Base-by-base conservation (phyloP, 768 basidiomycete species). In the Solioccasus polychromus region DNA sequence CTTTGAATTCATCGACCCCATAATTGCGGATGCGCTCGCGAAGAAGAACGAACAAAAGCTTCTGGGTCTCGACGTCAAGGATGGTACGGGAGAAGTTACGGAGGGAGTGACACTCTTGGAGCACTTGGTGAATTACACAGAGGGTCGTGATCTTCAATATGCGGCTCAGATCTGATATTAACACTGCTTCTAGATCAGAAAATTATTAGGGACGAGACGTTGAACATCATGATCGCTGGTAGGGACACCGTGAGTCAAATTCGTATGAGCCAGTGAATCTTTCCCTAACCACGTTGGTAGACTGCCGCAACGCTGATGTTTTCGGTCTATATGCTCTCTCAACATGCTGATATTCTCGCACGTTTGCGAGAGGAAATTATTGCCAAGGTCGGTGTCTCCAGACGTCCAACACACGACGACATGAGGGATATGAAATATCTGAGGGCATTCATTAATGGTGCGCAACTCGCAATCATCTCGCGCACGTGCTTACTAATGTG, bases 391-490 rank as follows among this genome's bases (percentile, higher is more conserved):
- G 82, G 83, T 1, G 58, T 66, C 1, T 67, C 66, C 1, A 68
- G 69, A 1, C 66, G 72, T 10, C 83, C 81, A 4, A 73, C 73
- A 3, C 75, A 74, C 42, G 76, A 79, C 35, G 76, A 81, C 50
- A 74, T 85, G 52, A 68, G 69, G 23, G 77, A 78, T 4, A 79
- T 84, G 78, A 82, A 78, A 58, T 84, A 76, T 50, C 60, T 84
- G 12, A 68, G 79, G 20, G 83, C 83, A 1, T 78, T 85, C 19
- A 74, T 85, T 39, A 83, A 85, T 50, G 82, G 82, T 81, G 18
- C 11, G 66, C 39, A 4, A 35, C 8, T 30, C 35, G 8, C 18
- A 24, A 32, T 25, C 12, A 12, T 34, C 22, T 15, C n/a, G 3
- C 8, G 35, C 12, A 8, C 4, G 23, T 24, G 8, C 35, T 9